Evolutionary conservation across 306 rosid genomes (phyloP), one percentile per base, ranked within the genome.

Genomic region (Rubus parviflorus): DNA sequence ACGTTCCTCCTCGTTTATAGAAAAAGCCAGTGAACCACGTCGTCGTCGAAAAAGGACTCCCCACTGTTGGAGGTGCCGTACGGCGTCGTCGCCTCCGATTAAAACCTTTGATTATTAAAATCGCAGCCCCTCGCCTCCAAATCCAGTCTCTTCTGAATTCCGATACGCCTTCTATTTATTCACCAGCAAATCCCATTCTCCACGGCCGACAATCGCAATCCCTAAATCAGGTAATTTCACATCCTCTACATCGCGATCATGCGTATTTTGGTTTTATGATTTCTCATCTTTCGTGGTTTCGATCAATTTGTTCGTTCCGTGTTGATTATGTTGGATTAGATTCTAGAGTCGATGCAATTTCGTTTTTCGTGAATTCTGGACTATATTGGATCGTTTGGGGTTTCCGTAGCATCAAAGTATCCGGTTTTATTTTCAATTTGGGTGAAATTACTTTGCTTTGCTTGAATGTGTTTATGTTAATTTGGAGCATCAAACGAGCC

Each of bases 161-260:
- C 35, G 35, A 30, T 30, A 30, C 35, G 35, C 35, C 35, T 1
- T 30, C 35, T 0, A 30, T 30, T 30, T 30, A 14, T 45, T 9
- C 56, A 23, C 72, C 72, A 1, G 74, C 40, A 67, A 16, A 13
- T 43, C 64, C 77, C 58, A 7, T 65, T 71, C 8, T 66, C 46
- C n/a, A 13, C 23, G 76, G 78, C 76, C 75, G 74, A 47, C 49
- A 14, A 6, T 75, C 48, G 25, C 54, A 73, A 23, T 45, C 67
- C 76, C 68, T 63, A 76, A 70, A 41, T 68, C 56, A 42, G 81
- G 82, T 81, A 25, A 38, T 80, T 56, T 80, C 23, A 19, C 48
- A 25, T 71, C 53, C 73, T 38, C 60, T 74, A 41, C 25, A 51
- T 60, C 66, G 14, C 43, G 68, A 81, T 69, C 19, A 13, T 70